phyloP scores from a whole-genome alignment of 257 asterid species.

The Nicotiana noctiflora region DNA sequence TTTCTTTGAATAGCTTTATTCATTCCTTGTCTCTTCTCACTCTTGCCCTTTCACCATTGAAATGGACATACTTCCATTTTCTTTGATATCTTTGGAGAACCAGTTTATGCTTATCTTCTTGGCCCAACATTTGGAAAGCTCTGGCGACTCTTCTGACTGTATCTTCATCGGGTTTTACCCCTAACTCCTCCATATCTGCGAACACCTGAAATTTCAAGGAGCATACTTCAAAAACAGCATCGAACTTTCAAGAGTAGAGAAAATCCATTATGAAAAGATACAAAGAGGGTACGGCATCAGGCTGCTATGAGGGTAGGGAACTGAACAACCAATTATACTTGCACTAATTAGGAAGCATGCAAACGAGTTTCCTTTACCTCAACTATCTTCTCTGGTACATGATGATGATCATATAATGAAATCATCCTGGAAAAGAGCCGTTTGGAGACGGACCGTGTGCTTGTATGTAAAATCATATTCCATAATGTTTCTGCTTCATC shows the following conservation, averaged over 20 bases:
- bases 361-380: constrained; percentile 41
- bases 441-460: constrained; percentile 72
- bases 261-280: neutral
- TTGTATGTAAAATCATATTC: constrained; percentile 66
- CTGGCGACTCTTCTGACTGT: constrained; percentile 55
- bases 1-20: neutral
- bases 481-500: constrained; percentile 79
- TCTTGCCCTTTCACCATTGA: constrained; percentile 70
- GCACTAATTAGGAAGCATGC: neutral
- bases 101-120: constrained; percentile 46
- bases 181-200: constrained; percentile 97
- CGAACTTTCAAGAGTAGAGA: neutral
- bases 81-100: constrained; percentile 22
- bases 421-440: constrained; percentile 81
- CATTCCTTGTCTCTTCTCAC: neutral
- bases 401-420: constrained; percentile 73
- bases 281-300: neutral
- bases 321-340: neutral
- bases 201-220: constrained; percentile 43
- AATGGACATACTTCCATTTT: constrained; percentile 34
- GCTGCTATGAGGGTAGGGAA: neutral
- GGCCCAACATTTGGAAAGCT: constrained; percentile 61
- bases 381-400: constrained; percentile 43
- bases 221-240: neutral
- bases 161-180: constrained; percentile 84